Evolutionary conservation across 1,139 yeast species (phyloP).

Genomic region (Yamadazyma sp.): DNA sequence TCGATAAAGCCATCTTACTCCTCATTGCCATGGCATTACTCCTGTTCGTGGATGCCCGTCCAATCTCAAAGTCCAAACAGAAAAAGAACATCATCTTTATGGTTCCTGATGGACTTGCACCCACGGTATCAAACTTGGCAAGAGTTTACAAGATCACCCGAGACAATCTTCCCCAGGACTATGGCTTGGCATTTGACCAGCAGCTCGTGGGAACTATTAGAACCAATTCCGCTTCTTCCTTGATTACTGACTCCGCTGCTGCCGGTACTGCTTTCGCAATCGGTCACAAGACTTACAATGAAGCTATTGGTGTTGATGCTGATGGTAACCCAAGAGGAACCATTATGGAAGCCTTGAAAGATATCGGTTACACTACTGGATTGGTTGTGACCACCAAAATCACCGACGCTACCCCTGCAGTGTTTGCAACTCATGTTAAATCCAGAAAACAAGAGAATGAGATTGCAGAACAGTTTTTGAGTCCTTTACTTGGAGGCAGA

Average conservation of each 20-base stretch:
- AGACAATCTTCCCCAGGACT: conserved; percentile 51
- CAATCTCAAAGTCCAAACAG: no score
- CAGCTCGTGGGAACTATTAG: conserved; percentile 74
- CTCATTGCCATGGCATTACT: conserved; percentile 13
- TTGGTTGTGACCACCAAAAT: conserved; percentile 83
- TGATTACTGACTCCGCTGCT: conserved; percentile 88
- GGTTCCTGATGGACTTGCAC: conserved; percentile 93
- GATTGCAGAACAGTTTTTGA: conserved; percentile 60
- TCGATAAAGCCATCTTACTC: conserved; percentile 9
- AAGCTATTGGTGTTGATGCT: conserved; percentile 77
- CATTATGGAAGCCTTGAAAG: conserved; percentile 76
- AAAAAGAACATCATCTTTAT: conserved; percentile 66
- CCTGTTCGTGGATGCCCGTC: conserved; percentile 9
- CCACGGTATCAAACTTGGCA: conserved; percentile 73
- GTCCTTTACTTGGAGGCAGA: conserved; percentile 65
- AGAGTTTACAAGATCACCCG: conserved; percentile 64
- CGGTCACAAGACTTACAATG: conserved; percentile 74
- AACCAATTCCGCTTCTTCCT: conserved; percentile 68
- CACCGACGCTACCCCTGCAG: conserved; percentile 66
- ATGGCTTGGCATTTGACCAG: conserved; percentile 59
- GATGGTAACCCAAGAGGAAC: conserved; percentile 72
- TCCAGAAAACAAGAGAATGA: conserved; percentile 65
- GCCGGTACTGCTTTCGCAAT: conserved; percentile 92
- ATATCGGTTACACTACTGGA: conserved; percentile 75
- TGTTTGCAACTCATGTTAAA: conserved; percentile 71